Evolutionary conservation across 306 rosid species (phyloP), one percentile per base, ranked within the genome.

Genomic region (Sophora flavescens): DNA sequence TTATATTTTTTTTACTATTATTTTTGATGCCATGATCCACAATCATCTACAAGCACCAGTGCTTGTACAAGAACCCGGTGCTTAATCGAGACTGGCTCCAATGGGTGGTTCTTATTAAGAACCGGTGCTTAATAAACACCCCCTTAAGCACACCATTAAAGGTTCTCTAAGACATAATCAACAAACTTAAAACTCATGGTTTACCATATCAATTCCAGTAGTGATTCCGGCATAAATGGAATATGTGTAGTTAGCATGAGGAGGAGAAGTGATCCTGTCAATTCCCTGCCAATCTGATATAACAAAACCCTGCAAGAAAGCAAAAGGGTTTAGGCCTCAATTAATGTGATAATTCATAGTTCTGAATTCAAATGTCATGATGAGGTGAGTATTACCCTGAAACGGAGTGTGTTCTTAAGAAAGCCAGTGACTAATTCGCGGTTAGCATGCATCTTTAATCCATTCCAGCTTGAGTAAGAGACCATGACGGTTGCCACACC

Each of bases 141-240:
- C n/a, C n/a, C n/a, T n/a, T n/a, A n/a, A n/a, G n/a, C n/a, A n/a
- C n/a, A n/a, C n/a, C n/a, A n/a, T n/a, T n/a, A n/a, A n/a, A n/a
- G n/a, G n/a, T n/a, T n/a, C n/a, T n/a, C n/a, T n/a, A n/a, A n/a
- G n/a, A n/a, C n/a, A n/a, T n/a, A 51, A 32, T 16, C 15, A 11
- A 36, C 15, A 35, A 4, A 28, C 1, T 15, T 59, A n/a, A 26
- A 68, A 62, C 9, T 22, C 13, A 6, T 28, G 45, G 13, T 53
- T 72, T 78, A 82, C 86, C 86, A 82, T 78, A 53, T 82, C 86
- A 73, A 82, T 60, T 17, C 86, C 86, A 1, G 86, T 80, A 16
- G 30, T 82, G 33, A 82, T 48, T 60, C 22, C 68, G 0, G 77
- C 30, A 59, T 78, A 44, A 59, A 82, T 51, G 15, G 82, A 82